Evolutionary conservation across 371 early-diverging fungal genomes (phyloP).

Genomic region (Zychaea mexicana): DNA sequence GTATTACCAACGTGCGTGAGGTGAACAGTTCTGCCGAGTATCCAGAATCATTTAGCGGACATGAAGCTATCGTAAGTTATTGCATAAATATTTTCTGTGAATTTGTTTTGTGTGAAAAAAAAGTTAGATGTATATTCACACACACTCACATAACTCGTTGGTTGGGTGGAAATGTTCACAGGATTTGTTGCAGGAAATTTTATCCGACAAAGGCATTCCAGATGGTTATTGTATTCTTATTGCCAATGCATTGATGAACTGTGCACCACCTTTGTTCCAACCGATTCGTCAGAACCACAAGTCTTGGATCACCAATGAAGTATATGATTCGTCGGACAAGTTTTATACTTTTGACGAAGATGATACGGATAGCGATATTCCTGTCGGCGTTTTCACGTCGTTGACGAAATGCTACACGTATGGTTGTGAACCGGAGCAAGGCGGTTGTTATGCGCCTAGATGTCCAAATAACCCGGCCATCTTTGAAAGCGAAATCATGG

Average conservation of each 20-base stretch:
- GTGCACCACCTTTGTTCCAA: conserved; percentile 31
- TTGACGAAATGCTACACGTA: conserved; percentile 37
- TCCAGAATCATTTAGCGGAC: conserved; percentile 48
- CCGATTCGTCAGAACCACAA: conserved; percentile 49
- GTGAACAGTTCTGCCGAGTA: conserved; percentile 48
- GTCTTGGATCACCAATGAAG: conserved; percentile 34
- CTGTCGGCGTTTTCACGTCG: conserved; percentile 33
- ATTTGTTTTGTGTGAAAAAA: neutral
- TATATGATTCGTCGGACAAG: conserved; percentile 45
- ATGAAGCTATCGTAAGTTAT: conserved; percentile 47
- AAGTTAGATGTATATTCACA: neutral
- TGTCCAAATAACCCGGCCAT: conserved; percentile 40
- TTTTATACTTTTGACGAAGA: conserved; percentile 45
- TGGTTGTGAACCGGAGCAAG: conserved; percentile 33
- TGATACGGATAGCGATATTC: conserved; percentile 24
- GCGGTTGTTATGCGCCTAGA: conserved; percentile 43
- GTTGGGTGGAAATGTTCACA: no score
- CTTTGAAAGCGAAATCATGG: conserved; percentile 24
- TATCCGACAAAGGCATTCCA: conserved; percentile 25
- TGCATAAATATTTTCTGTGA: neutral
- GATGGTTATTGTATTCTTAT: conserved; percentile 31
- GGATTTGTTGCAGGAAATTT: conserved; percentile 21
- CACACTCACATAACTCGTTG: neutral
- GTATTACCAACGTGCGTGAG: conserved; percentile 30
- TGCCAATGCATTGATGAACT: conserved; percentile 42